Evolutionary conservation across 495 filamentous ascomycete species (phyloP).

Genomic region (Xylaria acuta): DNA sequence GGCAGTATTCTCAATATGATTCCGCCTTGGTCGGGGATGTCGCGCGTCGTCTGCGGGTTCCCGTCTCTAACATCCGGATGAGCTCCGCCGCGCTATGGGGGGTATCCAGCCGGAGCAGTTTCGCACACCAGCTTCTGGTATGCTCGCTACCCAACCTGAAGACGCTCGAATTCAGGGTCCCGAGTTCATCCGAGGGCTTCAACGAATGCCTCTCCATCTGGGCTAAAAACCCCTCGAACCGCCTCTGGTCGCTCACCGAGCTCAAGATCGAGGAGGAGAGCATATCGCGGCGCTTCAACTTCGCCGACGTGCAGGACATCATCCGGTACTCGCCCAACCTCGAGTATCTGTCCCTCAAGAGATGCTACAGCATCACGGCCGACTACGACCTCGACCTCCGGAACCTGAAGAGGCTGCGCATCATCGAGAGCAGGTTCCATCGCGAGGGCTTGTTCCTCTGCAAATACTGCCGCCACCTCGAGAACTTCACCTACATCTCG

Average conservation of each 20-base stretch:
- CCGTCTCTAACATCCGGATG: conserved; percentile 28
- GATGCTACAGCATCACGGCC: conserved; percentile 29
- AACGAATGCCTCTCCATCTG: conserved; percentile 30
- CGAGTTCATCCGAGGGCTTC: conserved; percentile 26
- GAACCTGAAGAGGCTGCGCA: conserved; percentile 23
- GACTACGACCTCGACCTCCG: conserved; percentile 28
- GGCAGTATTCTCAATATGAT: conserved; percentile 29
- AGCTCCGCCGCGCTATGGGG: conserved; percentile 26
- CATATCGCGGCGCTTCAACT: conserved; percentile 28
- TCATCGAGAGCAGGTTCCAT: conserved; percentile 29
- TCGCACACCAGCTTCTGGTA: conserved; percentile 27
- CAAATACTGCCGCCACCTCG: conserved; percentile 30
- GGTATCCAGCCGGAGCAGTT: conserved; percentile 25
- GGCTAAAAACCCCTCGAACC: conserved; percentile 26
- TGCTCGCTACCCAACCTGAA: conserved; percentile 25
- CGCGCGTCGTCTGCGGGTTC: conserved; percentile 25
- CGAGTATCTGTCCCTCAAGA: conserved; percentile 25
- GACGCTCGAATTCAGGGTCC: conserved; percentile 27
- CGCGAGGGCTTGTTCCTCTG: conserved; percentile 29
- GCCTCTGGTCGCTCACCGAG: conserved; percentile 26
- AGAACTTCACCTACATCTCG: conserved; percentile 29
- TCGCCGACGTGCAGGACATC: conserved; percentile 28
- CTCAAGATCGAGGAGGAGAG: conserved; percentile 28
- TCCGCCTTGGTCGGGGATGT: conserved; percentile 29
- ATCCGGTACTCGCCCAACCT: conserved; percentile 28